Base-by-base conservation (phyloP, 257 asterid species). In the Solanum pimpinellifolium region DNA sequence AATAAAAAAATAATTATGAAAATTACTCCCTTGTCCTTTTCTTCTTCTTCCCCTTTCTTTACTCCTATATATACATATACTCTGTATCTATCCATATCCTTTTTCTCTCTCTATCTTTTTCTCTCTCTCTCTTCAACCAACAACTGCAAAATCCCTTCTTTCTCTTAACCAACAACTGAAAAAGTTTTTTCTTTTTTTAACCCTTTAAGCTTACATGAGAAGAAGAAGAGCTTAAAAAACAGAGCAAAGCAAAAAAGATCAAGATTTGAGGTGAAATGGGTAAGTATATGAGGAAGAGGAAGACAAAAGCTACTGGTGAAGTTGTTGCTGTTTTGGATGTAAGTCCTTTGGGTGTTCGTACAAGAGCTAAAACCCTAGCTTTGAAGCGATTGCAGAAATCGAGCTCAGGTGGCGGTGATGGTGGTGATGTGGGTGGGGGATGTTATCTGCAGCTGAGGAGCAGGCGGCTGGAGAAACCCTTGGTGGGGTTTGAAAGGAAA, bases 341-440 rank as follows among this genome's bases (percentile, higher is more conserved):
- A 42, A 80, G 72, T 47, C 44, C 88, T 7, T 77, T 86, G 25
- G 92, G 92, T 27, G 91, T 91, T 69, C 89, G 84, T 68, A 91
- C 92, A 56, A 89, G 92, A 86, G 90, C 92, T 60, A 90, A 86
- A 88, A 88, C 90, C 41, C 84, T 87, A 85, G 91, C 92, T 41
- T 52, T 85, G 31, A 90, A 90, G 85, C 89, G 92, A 62, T 68
- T 88, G 80, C 83, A 87, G 86, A 81, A 76, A 25, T 78, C 90
- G 33, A 46, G 11, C 37, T 76, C 83, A n/a, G 66, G 66, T 4
- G 56, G 27, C 12, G 29, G 81, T 6, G 81, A 23, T 2, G 47
- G 27, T 37, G 52, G 27, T 31, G 39, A 46, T 11, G 83, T 27
- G 16, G 88, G 37, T 83, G 83, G 86, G 44, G 91, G 91, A 25